Percentiles rank a stretch among this genome's conserved stretches.
Evolutionary conservation across 805 yeast species (phyloP).

Genomic region (Candida golubevii): DNA sequence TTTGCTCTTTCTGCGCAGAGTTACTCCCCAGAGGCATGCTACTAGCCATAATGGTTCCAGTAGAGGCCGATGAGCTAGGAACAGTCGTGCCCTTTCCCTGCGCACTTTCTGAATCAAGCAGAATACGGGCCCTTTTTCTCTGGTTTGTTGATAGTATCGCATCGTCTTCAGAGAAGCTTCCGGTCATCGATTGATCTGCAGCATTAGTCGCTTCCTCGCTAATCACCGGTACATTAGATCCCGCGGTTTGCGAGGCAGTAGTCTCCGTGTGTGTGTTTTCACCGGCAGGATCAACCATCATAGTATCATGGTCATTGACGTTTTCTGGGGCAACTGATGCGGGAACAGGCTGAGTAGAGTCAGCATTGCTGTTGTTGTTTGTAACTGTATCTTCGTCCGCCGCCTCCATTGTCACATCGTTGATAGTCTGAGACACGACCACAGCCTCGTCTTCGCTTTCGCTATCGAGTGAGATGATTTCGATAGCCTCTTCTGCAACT

Average conservation of each 20-base stretch:
- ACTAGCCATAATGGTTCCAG: not conserved
- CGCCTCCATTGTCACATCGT: no score
- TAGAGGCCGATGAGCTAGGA: not conserved
- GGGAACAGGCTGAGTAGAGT: not conserved
- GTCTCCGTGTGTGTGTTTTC: not conserved
- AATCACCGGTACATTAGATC: no score
- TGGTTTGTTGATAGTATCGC: not conserved
- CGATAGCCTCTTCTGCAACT: slow-evolving; percentile 25
- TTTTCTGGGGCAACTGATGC: not conserved
- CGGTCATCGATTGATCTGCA: no score
- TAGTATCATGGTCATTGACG: not conserved
- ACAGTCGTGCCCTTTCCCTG: not conserved
- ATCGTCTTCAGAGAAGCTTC: not conserved
- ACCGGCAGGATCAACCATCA: not conserved
- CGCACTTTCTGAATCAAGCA: slow-evolving; percentile 3
- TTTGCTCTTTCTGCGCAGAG: no score
- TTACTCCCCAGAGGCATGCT: no score
- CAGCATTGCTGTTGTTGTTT: no score
- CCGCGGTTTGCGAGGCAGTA: no score
- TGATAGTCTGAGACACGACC: no score
- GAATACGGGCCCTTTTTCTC: slow-evolving; percentile 4
- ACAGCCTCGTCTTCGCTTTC: slow-evolving; percentile 39
- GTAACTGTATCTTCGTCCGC: no score
- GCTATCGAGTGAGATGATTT: slow-evolving; percentile 48
- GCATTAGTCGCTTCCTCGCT: no score